Evolutionary conservation across 2,329 filamentous ascomycete species (phyloP).

Genomic region (Fusarium lyarnte): DNA sequence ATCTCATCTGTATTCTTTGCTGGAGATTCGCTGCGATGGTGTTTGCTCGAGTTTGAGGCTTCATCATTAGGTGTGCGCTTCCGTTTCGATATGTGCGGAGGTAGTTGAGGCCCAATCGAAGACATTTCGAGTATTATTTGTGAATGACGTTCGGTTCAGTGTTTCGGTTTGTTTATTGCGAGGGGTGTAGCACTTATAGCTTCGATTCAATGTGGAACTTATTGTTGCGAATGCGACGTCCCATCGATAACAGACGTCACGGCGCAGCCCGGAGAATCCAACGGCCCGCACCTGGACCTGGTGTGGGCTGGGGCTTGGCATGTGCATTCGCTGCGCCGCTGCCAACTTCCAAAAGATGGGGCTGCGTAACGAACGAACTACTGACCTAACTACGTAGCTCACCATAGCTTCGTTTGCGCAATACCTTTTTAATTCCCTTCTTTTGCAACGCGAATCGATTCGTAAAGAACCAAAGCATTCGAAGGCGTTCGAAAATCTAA

Average conservation of each 20-base stretch:
- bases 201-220: constrained; percentile 27
- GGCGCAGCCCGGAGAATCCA: constrained; percentile 41
- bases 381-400: constrained; percentile 36
- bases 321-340: constrained; percentile 30
- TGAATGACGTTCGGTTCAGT: background rate
- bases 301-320: constrained; percentile 8
- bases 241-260: constrained; percentile 40
- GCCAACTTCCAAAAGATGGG: constrained; percentile 37
- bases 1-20: constrained; percentile 60
- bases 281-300: constrained; percentile 34
- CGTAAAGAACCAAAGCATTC: background rate
- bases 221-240: constrained; percentile 24
- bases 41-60: constrained; percentile 55
- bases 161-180: constrained; percentile 10
- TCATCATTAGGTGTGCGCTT: constrained; percentile 60
- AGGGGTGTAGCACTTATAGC: constrained; percentile 25
- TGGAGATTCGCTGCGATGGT: constrained; percentile 44
- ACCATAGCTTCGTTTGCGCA: constrained; percentile 38
- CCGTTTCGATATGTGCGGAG: constrained; percentile 72
- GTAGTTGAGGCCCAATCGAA: constrained; percentile 75
- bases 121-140: constrained; percentile 60
- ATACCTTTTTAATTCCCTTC: constrained; percentile 14
- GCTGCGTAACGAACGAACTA: constrained; percentile 39
- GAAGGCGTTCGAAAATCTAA: background rate
- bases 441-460: background rate